Evolutionary conservation across 768 basidiomycete genomes (phyloP), one percentile per base, ranked within the genome.

Genomic region (Leccinum rimulosum): DNA sequence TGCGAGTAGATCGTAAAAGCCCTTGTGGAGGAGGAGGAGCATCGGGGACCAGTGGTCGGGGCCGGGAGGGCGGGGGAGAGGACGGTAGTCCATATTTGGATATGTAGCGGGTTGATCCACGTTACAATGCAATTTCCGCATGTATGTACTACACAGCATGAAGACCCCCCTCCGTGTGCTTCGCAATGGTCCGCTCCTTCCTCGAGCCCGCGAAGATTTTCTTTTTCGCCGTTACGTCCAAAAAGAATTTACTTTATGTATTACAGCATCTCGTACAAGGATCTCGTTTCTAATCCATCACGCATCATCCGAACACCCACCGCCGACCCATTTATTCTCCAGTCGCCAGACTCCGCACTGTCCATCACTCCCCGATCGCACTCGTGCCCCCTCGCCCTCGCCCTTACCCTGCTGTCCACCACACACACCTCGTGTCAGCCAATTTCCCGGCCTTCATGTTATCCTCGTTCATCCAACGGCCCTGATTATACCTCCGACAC

Each of bases 1-100:
- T 27, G 90, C 80, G 38, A 92, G 79, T 31, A 93, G 81, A 77
- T 92, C 89, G 74, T 91, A 93, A 79, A 93, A 93, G n/a, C 91
- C 93, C 64, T 91, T 88, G 81, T 94, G 91, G 40, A 93, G 77
- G 54, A 93, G 82, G 55, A 84, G 84, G 62, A 88, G 74, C 58
- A 81, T 78, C 33, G 79, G 79, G n/a, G 76, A 66, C 28, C 22
- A 22, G 22, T 48, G 7, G 52, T 53, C 4, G 31, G 50, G 31
- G 15, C 35, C 52, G 14, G 52, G 52, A 3, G 9, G 33, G 28
- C 40, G 43, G 45, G 40, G 43, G 11, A 47, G 50, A 54, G 36
- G 22, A 22, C 22, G 22, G 22, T 22, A 22, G 4, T 27, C 58
- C 27, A 59, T 57, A 59, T 59, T 28, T 19, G 53, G 52, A 28